Evolutionary conservation across 192 early-diverging fungal genomes (phyloP).

Genomic region (Backusella liffmaniae): DNA sequence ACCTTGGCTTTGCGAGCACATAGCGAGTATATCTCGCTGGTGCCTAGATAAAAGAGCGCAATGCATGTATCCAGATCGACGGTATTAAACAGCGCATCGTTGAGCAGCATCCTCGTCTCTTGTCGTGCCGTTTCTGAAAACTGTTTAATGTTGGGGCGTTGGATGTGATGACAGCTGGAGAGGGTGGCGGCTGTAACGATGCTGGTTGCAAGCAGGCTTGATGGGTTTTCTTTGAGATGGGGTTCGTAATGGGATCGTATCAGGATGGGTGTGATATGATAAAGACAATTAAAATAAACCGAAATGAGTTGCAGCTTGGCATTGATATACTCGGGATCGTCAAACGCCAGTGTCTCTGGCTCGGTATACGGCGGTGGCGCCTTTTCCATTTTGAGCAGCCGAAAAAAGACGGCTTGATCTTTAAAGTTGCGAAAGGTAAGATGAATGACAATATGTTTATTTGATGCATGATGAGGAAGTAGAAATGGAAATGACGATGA

Average conservation of each 20-base stretch:
- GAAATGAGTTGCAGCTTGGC: background rate
- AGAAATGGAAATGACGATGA: background rate
- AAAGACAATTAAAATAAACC: background rate
- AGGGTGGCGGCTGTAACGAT: background rate
- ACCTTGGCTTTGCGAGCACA: background rate
- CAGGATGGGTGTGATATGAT: background rate
- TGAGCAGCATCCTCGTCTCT: background rate
- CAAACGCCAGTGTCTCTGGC: background rate
- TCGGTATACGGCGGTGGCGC: background rate
- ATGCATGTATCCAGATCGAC: background rate
- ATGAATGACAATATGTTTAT: background rate
- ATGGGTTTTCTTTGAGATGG: background rate
- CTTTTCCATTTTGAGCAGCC: background rate
- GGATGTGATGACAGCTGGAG: background rate
- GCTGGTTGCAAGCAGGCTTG: background rate
- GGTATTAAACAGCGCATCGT: background rate
- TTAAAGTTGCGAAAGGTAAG: background rate
- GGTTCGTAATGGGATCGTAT: background rate
- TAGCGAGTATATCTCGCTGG: background rate
- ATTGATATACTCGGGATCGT: background rate
- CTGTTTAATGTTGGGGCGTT: background rate
- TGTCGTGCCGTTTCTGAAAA: background rate
- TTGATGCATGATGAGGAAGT: background rate
- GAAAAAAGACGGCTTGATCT: background rate
- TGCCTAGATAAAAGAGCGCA: background rate